Conservation (phyloP, 2,329 filamentous ascomycete species). For the Phaeosphaeria sp. region DNA sequence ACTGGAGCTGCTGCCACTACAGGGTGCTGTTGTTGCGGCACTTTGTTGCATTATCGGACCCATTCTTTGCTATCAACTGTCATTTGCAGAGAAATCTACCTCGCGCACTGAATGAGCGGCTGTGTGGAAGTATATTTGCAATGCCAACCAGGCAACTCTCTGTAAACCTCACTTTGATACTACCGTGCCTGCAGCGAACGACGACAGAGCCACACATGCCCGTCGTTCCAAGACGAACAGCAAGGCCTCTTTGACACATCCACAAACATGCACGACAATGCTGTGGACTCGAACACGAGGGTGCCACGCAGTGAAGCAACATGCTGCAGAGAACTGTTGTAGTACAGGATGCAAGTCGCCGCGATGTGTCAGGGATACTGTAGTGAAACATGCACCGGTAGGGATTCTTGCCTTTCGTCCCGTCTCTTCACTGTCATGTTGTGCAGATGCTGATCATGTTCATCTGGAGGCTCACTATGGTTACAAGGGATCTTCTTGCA, state of each 20-base stretch:
- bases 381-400: not conserved
- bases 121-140: not conserved
- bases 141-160: not conserved
- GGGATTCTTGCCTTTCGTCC: not conserved
- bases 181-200: not conserved
- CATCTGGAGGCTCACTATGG: not conserved
- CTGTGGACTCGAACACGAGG: slow-evolving; percentile 7
- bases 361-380: not conserved
- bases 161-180: not conserved
- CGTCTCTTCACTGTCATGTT: not conserved
- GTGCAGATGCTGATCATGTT: not conserved
- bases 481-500: not conserved
- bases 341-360: not conserved
- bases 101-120: not conserved
- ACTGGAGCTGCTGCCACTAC: not conserved
- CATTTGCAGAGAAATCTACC: not conserved
- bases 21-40: not conserved
- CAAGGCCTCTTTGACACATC: not conserved
- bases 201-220: not conserved
- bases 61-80: not conserved
- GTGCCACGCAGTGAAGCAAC: slow-evolving; percentile 11
- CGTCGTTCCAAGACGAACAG: not conserved
- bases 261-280: not conserved
- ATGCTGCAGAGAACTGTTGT: not conserved
- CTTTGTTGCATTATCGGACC: not conserved